These are phyloP conservation scores for Brassica nigra DNA, from an alignment of 345 rosid genomes.

Conservation along the genomic window DNA sequence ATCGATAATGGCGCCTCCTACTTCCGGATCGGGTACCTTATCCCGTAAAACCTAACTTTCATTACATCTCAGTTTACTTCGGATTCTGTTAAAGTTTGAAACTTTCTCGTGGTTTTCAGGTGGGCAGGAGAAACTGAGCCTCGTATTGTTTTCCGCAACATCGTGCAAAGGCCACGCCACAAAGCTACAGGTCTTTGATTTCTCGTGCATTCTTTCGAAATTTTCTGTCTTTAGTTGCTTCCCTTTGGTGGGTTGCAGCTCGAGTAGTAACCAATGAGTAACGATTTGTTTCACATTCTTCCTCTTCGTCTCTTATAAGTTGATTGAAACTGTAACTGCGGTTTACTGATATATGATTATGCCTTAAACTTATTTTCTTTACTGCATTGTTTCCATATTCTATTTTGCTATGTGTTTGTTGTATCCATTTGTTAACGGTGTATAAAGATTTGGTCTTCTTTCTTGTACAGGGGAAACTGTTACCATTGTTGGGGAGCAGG, in stretches of 20 bases:
- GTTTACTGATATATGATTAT: too few relatives aligned
- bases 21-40: slow-evolving; percentile 87
- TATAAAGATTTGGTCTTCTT: slow-evolving; percentile 7
- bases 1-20: slow-evolving; percentile 97
- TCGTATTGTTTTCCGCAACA: slow-evolving; percentile 88
- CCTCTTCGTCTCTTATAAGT: background rate
- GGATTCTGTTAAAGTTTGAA: background rate
- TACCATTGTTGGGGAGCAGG: slow-evolving; percentile 85
- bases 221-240: background rate
- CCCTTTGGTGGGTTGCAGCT: background rate
- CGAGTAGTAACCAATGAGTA: background rate
- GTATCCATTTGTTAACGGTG: slow-evolving; percentile 12
- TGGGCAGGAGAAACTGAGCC: slow-evolving; percentile 99
- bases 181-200: slow-evolving; percentile 66
- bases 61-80: background rate
- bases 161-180: slow-evolving; percentile 97
- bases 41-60: slow-evolving; percentile 43
- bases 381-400: background rate
- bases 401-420: background rate
- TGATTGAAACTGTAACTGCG: background rate
- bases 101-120: slow-evolving; percentile 33
- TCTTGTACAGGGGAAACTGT: slow-evolving; percentile 75
- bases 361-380: too few relatives aligned
- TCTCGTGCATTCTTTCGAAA: background rate
- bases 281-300: too few relatives aligned